Evolutionary conservation across 495 filamentous ascomycete genomes (phyloP).

Genomic region (Penicillium daleae): DNA sequence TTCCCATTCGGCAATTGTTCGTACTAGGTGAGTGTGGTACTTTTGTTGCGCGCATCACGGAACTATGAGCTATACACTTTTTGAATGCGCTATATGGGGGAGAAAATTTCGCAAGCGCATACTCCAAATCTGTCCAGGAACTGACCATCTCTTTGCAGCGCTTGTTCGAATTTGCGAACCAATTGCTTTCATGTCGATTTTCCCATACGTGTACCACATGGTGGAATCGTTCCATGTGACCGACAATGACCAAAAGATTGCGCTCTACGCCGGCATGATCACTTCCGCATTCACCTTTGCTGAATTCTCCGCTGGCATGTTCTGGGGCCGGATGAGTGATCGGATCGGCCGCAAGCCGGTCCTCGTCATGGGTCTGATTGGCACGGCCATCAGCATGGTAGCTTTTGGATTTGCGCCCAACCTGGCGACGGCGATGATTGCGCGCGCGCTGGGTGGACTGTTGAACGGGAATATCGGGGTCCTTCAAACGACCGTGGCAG

Average conservation of each 20-base stretch:
- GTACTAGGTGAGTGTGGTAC: constrained; percentile 63
- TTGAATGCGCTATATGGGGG: not conserved
- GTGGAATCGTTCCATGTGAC: constrained; percentile 88
- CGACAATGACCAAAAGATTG: constrained; percentile 75
- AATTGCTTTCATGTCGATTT: constrained; percentile 99
- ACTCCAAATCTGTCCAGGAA: not conserved
- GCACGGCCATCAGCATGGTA: constrained; percentile 91
- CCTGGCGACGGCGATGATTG: constrained; percentile 81
- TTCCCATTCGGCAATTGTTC: constrained; percentile 67
- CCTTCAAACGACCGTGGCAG: constrained; percentile 90
- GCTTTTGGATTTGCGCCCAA: constrained; percentile 90
- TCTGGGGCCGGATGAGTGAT: constrained; percentile 95
- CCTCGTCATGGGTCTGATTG: constrained; percentile 81
- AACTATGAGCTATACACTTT: constrained; percentile 22
- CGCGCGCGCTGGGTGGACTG: constrained; percentile 84
- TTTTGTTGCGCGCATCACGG: constrained; percentile 29
- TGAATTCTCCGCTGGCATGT: constrained; percentile 84
- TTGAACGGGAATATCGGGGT: constrained; percentile 97
- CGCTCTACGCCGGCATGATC: constrained; percentile 93
- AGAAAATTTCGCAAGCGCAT: not conserved
- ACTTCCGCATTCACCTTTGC: constrained; percentile 96
- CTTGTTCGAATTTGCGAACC: constrained; percentile 96
- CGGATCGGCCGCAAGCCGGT: constrained; percentile 91
- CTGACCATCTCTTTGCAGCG: constrained; percentile 60
- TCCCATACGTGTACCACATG: constrained; percentile 99